Percentiles rank a stretch among this genome's conserved stretches.
phyloP scores from a whole-genome alignment of 768 basidiomycete species.

The Tylopilus vinaceipallidus region DNA sequence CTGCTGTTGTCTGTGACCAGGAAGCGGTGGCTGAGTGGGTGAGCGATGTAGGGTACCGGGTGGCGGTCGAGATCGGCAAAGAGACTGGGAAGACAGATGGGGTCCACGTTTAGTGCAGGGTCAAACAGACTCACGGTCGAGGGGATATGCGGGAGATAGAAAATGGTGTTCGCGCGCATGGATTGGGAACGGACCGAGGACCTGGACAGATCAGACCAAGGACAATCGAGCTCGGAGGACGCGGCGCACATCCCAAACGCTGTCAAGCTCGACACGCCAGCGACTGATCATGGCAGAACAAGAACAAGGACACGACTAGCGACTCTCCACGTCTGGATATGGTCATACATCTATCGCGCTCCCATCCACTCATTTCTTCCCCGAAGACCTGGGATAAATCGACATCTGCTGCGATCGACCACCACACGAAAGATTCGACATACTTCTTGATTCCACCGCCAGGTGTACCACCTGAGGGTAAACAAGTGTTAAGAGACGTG shows the following conservation, averaged over 20 bases:
- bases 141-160: constrained; percentile 73
- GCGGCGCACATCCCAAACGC: constrained; percentile 28
- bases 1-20: constrained; percentile 51
- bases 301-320: not conserved
- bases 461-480: constrained; percentile 62
- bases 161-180: constrained; percentile 83
- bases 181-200: constrained; percentile 81
- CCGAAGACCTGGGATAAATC: constrained; percentile 52
- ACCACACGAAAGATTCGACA: constrained; percentile 27
- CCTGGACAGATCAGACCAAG: constrained; percentile 36
- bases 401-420: constrained; percentile 4
- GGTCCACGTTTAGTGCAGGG: not conserved
- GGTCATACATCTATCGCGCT: not conserved
- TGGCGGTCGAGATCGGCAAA: constrained; percentile 9
- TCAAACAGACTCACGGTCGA: constrained; percentile 49
- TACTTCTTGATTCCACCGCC: constrained; percentile 87
- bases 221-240: not conserved
- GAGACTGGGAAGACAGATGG: constrained; percentile 9
- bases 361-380: constrained; percentile 55
- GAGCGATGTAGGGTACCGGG: constrained; percentile 59
- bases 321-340: not conserved
- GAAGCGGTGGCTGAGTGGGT: constrained; percentile 41
- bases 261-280: constrained; percentile 28
- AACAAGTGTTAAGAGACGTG: not conserved
- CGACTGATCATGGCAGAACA: constrained; percentile 7